Conservation (phyloP, 148 eudicot species). For the Chenopodium suecicum region DNA sequence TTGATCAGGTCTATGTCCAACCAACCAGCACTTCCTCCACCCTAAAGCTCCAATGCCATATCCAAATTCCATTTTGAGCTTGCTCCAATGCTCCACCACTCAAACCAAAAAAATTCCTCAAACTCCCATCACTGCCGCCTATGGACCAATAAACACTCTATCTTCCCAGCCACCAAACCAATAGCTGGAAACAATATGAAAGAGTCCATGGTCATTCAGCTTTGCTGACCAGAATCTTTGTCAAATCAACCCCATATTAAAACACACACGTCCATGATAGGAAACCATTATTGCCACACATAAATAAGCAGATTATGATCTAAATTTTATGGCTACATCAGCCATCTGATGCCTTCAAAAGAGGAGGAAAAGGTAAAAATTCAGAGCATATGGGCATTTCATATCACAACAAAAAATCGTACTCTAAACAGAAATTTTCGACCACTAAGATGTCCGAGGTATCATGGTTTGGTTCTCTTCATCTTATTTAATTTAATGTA, state of each 20-base stretch:
- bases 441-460: no score
- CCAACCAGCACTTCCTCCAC: not conserved
- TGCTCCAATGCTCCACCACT: not conserved
- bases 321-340: not conserved
- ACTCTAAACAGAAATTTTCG: no score
- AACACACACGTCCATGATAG: not conserved
- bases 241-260: not conserved
- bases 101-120: not conserved
- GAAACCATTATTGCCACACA: not conserved
- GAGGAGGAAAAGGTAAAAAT: not conserved
- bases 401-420: no score
- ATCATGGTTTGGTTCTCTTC: no score
- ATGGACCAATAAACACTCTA: not conserved
- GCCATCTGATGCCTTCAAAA: not conserved
- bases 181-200: not conserved
- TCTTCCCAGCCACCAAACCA: not conserved
- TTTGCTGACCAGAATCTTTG: not conserved
- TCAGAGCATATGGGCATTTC: no score
- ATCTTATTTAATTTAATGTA: no score
- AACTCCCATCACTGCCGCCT: not conserved
- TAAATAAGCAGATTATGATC: not conserved
- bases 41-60: not conserved
- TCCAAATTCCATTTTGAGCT: not conserved
- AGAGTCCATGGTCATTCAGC: not conserved
- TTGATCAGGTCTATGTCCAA: not conserved